phyloP scores from a whole-genome alignment of 257 asterid species.

The Solanum etuberosum region DNA sequence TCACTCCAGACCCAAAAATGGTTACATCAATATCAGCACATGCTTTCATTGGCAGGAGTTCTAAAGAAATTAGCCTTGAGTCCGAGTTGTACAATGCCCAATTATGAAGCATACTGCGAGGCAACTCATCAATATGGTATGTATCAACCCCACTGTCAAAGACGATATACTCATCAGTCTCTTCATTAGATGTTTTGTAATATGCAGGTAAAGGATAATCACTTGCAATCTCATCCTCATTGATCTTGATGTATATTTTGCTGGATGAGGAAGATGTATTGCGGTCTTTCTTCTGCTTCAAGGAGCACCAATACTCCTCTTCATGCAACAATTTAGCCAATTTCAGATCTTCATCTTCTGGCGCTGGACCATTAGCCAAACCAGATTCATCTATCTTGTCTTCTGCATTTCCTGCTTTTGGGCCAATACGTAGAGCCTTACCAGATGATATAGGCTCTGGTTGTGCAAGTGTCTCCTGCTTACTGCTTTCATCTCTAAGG shows the following conservation, averaged over 20 bases:
- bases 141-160: constrained; percentile 55
- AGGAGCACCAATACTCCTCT: constrained; percentile 66
- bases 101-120: constrained; percentile 71
- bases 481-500: constrained; percentile 55
- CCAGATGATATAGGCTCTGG: constrained; percentile 21
- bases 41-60: constrained; percentile 87
- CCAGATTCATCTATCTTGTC: constrained; percentile 8
- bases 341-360: constrained; percentile 59
- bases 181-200: constrained; percentile 57
- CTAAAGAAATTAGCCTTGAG: constrained; percentile 77
- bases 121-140: constrained; percentile 53
- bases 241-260: constrained; percentile 78
- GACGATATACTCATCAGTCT: constrained; percentile 76
- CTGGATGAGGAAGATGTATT: constrained; percentile 37
- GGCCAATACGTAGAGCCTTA: constrained; percentile 51
- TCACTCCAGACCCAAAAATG: constrained; percentile 78
- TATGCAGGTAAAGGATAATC: constrained; percentile 94
- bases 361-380: constrained; percentile 19
- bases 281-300: constrained; percentile 60
- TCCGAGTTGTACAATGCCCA: constrained; percentile 95
- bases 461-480: constrained; percentile 15
- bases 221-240: constrained; percentile 93
- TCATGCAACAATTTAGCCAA: constrained; percentile 77
- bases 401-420: constrained; percentile 23
- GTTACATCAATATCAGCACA: constrained; percentile 88